Percentiles rank a stretch among this genome's conserved stretches.
Evolutionary conservation across 371 early-diverging fungal genomes (phyloP).

Genomic region (Haplosporangium sp.): DNA sequence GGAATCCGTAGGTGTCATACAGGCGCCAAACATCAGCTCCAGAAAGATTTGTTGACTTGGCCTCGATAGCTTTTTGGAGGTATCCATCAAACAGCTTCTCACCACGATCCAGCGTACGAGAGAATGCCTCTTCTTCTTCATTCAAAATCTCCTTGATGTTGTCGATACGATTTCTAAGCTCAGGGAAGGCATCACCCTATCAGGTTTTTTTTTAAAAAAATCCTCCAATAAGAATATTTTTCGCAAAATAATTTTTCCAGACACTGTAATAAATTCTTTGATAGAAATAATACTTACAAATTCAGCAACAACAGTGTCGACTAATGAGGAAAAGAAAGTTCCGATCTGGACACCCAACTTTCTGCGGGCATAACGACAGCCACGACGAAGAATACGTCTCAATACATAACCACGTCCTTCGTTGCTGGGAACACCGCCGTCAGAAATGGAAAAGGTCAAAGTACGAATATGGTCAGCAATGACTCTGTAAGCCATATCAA

Average conservation of each 20-base stretch:
- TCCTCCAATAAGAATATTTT: too few species aligned
- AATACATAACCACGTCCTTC: slow-evolving; percentile 99
- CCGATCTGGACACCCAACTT: slow-evolving; percentile 94
- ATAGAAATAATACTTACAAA: slow-evolving; percentile 19
- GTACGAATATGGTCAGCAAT: slow-evolving; percentile 99
- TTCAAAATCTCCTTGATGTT: slow-evolving; percentile 93
- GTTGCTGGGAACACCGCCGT: slow-evolving; percentile 97
- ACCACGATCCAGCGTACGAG: slow-evolving; percentile 98
- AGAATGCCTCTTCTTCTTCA: slow-evolving; percentile 97
- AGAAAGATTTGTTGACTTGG: slow-evolving; percentile 71
- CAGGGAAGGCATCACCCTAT: slow-evolving; percentile 88
- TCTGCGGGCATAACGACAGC: slow-evolving; percentile 95
- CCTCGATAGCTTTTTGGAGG: slow-evolving; percentile 76
- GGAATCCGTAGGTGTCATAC: slow-evolving; percentile 99
- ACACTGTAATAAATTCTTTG: not conserved
- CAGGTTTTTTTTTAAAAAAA: slow-evolving; percentile 6
- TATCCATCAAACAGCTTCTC: slow-evolving; percentile 93
- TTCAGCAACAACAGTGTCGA: slow-evolving; percentile 84
- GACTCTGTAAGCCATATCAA: slow-evolving; percentile 99
- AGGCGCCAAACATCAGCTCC: slow-evolving; percentile 98
- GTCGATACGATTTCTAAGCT: slow-evolving; percentile 77
- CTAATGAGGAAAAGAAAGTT: slow-evolving; percentile 90
- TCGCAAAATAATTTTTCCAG: too few species aligned
- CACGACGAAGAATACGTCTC: slow-evolving; percentile 98
- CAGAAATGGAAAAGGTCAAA: slow-evolving; percentile 96